phyloP scores from a whole-genome alignment of 768 basidiomycete species.

The Strobilomyces echinocephalus region DNA sequence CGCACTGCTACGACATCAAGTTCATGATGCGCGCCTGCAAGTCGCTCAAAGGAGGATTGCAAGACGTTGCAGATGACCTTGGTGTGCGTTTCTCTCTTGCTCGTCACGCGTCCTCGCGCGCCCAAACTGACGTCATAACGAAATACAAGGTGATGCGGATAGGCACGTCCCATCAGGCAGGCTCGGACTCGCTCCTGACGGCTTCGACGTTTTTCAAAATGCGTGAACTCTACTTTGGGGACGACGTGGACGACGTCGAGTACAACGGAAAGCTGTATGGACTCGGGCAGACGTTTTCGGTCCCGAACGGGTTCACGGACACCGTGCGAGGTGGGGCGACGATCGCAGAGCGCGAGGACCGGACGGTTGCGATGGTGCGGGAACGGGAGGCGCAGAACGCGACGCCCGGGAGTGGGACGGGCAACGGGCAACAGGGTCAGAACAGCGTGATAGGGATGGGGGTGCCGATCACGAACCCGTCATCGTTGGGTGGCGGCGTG shows the following conservation, averaged over 20 bases:
- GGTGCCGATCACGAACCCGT: slow-evolving; percentile 36
- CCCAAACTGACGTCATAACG: background rate
- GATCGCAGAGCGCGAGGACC: slow-evolving; percentile 77
- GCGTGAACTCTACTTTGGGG: slow-evolving; percentile 86
- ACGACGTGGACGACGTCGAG: slow-evolving; percentile 77
- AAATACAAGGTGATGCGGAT: slow-evolving; percentile 71
- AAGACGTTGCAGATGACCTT: slow-evolving; percentile 94
- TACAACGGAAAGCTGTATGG: slow-evolving; percentile 83
- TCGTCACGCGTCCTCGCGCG: background rate
- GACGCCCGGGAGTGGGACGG: slow-evolving; percentile 40
- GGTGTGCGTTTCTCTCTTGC: slow-evolving; percentile 56
- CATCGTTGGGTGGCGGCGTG: slow-evolving; percentile 36
- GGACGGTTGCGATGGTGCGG: slow-evolving; percentile 40
- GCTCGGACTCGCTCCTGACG: slow-evolving; percentile 94
- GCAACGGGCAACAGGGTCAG: slow-evolving; percentile 28
- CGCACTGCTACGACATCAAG: slow-evolving; percentile 95
- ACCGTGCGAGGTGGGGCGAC: slow-evolving; percentile 67
- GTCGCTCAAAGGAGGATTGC: slow-evolving; percentile 78
- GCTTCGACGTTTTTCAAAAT: slow-evolving; percentile 95
- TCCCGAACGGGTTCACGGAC: slow-evolving; percentile 62
- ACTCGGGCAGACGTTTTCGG: slow-evolving; percentile 72
- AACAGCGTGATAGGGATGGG: slow-evolving; percentile 49
- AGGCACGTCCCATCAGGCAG: slow-evolving; percentile 91
- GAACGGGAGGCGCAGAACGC: slow-evolving; percentile 52
- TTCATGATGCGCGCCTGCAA: slow-evolving; percentile 89